Percentiles rank a stretch among this genome's conserved stretches.
These are phyloP conservation scores for Solanum chiquidenum DNA, from an alignment of 257 asterid genomes.

Conservation along the genomic window DNA sequence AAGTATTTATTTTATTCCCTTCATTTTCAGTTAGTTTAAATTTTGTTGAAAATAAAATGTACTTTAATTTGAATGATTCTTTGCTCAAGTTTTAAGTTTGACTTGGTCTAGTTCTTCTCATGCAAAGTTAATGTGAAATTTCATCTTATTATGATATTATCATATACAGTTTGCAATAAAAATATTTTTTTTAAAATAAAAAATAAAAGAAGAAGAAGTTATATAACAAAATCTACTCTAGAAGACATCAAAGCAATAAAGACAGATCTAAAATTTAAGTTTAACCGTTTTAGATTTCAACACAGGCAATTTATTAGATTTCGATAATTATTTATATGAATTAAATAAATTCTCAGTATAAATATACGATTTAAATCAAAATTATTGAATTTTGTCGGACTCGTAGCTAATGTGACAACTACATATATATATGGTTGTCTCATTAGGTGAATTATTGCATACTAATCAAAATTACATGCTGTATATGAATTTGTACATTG, in stretches of 20 bases:
- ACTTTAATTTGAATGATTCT: neutral
- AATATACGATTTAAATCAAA: no score
- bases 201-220: neutral
- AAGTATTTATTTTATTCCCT: neutral
- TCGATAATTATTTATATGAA: neutral
- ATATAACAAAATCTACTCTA: neutral
- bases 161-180: neutral
- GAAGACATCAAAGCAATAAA: neutral
- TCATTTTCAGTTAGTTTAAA: neutral
- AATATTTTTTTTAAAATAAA: neutral
- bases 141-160: neutral
- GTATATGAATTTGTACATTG: neutral
- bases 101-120: neutral
- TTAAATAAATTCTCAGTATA: neutral
- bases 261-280: neutral
- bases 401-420: no score
- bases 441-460: neutral
- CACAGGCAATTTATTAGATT: neutral
- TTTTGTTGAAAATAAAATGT: neutral
- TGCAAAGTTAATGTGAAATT: neutral
- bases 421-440: neutral
- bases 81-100: neutral
- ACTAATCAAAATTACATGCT: neutral
- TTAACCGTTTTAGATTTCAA: neutral
- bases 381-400: fast-evolving